A percentile compares a stretch with the other conserved stretches of the same genome.
Evolutionary conservation across 495 filamentous ascomycete genomes (phyloP).

Genomic region (Aspergillus incahuasiensis): DNA sequence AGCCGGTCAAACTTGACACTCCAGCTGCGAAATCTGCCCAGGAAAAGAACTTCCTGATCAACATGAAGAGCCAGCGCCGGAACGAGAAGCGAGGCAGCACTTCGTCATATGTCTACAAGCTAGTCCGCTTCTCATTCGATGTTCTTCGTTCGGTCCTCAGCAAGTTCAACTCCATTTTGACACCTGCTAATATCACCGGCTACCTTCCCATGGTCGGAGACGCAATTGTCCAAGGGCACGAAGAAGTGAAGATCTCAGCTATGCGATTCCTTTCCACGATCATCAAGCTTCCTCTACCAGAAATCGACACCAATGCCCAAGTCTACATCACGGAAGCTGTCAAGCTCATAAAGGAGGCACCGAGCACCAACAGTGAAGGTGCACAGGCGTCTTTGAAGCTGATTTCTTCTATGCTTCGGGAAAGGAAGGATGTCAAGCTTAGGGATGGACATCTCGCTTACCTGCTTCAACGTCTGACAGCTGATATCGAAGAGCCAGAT

Average conservation of each 20-base stretch:
- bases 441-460: slow-evolving; percentile 80
- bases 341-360: slow-evolving; percentile 69
- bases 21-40: slow-evolving; percentile 49
- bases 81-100: slow-evolving; percentile 58
- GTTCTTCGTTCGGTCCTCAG: slow-evolving; percentile 73
- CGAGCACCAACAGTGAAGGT: slow-evolving; percentile 72
- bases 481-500: slow-evolving; percentile 90
- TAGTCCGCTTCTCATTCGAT: slow-evolving; percentile 81
- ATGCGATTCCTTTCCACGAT: slow-evolving; percentile 79
- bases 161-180: slow-evolving; percentile 75
- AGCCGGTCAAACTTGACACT: slow-evolving; percentile 28
- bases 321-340: slow-evolving; percentile 81
- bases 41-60: slow-evolving; percentile 70
- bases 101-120: slow-evolving; percentile 74
- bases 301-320: slow-evolving; percentile 60
- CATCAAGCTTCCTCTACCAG: slow-evolving; percentile 73
- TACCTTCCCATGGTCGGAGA: slow-evolving; percentile 89
- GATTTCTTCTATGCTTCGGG: slow-evolving; percentile 76
- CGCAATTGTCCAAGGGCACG: slow-evolving; percentile 71
- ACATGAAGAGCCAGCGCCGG: slow-evolving; percentile 65
- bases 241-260: slow-evolving; percentile 84
- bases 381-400: slow-evolving; percentile 84
- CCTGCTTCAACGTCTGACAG: slow-evolving; percentile 73
- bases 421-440: slow-evolving; percentile 65
- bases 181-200: slow-evolving; percentile 68